Conservation (phyloP, 2,329 filamentous ascomycete species). For the Calonectria pauciramosa region DNA sequence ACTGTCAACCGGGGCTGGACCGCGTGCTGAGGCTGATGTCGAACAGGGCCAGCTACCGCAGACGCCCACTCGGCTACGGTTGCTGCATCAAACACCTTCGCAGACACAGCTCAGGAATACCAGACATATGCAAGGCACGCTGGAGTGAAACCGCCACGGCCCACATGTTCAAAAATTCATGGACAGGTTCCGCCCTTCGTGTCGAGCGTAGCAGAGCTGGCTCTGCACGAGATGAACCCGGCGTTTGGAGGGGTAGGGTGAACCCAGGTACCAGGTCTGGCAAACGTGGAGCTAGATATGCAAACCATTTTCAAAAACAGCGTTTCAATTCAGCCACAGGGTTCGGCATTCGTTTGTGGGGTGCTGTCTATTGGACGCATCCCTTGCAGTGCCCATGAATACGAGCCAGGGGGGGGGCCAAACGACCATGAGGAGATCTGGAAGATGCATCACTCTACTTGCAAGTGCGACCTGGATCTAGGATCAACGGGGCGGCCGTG, state of each 20-base stretch:
- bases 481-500: constrained; percentile 23
- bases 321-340: constrained; percentile 37
- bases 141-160: constrained; percentile 39
- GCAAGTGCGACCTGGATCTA: constrained; percentile 37
- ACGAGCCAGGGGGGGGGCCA: constrained; percentile 36
- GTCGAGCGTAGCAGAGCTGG: constrained; percentile 20
- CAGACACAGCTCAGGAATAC: constrained; percentile 26
- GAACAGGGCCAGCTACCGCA: constrained; percentile 31
- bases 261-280: constrained; percentile 27
- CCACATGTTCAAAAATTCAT: constrained; percentile 34
- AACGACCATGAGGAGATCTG: constrained; percentile 24
- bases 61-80: constrained; percentile 41
- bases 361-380: constrained; percentile 30
- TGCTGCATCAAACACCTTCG: constrained; percentile 36
- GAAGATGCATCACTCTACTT: constrained; percentile 36
- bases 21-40: constrained; percentile 24
- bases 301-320: constrained; percentile 30
- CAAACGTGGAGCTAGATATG: constrained; percentile 25
- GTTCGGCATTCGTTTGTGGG: constrained; percentile 32
- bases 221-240: constrained; percentile 20
- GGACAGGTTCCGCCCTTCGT: constrained; percentile 27
- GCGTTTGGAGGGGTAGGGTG: constrained; percentile 12
- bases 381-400: constrained; percentile 32
- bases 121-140: constrained; percentile 37
- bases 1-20: constrained; percentile 37